These are phyloP conservation scores for Thuja plicata DNA, from an alignment of 83 land plant species.

Conservation along the genomic window DNA sequence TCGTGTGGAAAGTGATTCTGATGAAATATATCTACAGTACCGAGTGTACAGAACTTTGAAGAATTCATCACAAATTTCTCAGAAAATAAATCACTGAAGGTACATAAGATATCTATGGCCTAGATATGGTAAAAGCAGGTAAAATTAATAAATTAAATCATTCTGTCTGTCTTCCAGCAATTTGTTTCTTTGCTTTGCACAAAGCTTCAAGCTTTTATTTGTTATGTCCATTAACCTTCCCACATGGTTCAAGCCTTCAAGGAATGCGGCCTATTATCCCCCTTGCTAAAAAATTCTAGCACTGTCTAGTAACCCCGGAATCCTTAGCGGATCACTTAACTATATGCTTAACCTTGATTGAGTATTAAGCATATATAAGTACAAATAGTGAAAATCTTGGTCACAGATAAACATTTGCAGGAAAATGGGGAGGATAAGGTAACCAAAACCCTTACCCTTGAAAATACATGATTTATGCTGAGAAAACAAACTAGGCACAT, in stretches of 20 bases:
- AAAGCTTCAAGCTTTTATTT: conserved; percentile 2
- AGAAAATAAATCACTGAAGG: background rate
- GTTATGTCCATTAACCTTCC: background rate
- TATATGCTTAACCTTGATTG: background rate
- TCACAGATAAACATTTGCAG: background rate
- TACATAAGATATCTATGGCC: background rate
- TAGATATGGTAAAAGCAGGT: background rate
- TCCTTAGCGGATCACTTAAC: background rate
- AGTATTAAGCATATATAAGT: background rate
- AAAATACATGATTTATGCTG: conserved; percentile 10
- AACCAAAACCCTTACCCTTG: background rate
- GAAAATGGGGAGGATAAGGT: background rate
- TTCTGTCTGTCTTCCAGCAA: background rate
- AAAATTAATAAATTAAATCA: background rate
- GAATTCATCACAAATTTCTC: background rate
- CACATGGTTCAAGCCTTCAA: background rate
- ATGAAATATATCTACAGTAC: background rate
- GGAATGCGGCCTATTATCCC: background rate
- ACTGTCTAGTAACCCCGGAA: background rate
- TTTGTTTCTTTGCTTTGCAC: background rate
- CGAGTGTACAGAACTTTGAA: background rate
- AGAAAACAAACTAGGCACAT: background rate
- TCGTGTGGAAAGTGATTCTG: background rate
- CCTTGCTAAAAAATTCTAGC: background rate
- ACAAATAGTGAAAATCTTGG: background rate